phyloP scores from a whole-genome alignment of 108 stramenopile genomes.

The Epithemia pelagica region DNA sequence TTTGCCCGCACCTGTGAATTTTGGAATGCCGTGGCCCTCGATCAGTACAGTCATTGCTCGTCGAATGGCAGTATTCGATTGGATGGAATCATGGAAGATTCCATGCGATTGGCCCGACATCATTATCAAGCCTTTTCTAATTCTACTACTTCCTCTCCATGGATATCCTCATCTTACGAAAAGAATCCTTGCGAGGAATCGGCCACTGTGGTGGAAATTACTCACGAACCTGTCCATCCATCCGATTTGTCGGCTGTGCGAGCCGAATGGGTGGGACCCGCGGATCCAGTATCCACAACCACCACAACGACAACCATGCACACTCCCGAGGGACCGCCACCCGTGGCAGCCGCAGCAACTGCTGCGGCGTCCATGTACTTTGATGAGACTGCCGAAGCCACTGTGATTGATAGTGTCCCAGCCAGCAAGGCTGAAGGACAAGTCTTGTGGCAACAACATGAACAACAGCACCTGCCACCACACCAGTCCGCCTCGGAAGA shows the following conservation, averaged over 20 bases:
- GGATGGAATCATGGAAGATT: not conserved
- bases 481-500: not conserved
- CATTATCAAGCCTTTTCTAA: not conserved
- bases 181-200: not conserved
- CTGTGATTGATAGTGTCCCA: slow-evolving; percentile 34
- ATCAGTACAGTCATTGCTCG: not conserved
- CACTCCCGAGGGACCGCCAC: not conserved
- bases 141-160: not conserved
- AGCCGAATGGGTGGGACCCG: slow-evolving; percentile 26
- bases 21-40: not conserved
- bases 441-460: not conserved
- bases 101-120: not conserved
- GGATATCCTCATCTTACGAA: not conserved
- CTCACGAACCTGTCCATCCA: slow-evolving; percentile 26
- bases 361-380: not conserved
- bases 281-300: not conserved
- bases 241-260: slow-evolving; percentile 17
- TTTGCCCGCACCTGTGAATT: not conserved
- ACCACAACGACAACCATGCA: not conserved
- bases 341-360: slow-evolving; percentile 6
- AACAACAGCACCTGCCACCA: not conserved
- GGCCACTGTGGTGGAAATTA: slow-evolving; percentile 26
- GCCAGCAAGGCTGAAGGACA: not conserved
- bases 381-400: slow-evolving; percentile 21
- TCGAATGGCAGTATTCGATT: not conserved